Percentiles rank a stretch among this genome's conserved stretches.
phyloP scores from a whole-genome alignment of 1,284 basidiomycete genomes.

The Schizophyllum amplum region DNA sequence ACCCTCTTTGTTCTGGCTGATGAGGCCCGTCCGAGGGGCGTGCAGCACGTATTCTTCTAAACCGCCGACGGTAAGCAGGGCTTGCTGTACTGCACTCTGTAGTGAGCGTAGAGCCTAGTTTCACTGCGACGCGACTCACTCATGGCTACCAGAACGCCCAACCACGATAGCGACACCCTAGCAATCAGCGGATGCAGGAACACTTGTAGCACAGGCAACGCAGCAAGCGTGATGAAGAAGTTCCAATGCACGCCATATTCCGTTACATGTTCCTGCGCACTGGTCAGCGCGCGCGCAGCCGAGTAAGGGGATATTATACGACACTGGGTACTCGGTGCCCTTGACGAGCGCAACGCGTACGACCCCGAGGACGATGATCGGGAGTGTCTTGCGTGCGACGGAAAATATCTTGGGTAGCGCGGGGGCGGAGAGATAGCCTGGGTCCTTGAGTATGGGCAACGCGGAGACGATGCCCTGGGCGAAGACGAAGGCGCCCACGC shows the following conservation, averaged over 20 bases:
- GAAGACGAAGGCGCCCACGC: conserved; percentile 95
- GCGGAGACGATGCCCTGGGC: conserved; percentile 88
- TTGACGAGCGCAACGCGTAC: conserved; percentile 85
- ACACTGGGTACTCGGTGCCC: conserved; percentile 87
- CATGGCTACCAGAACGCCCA: conserved; percentile 59
- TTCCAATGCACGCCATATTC: conserved; percentile 99
- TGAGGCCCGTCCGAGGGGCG: conserved; percentile 49
- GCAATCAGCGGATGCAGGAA: conserved; percentile 58
- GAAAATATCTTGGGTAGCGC: conserved; percentile 41
- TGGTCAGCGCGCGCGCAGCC: not conserved
- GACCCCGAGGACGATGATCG: conserved; percentile 70
- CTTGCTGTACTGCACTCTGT: conserved; percentile 54
- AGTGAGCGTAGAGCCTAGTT: not conserved
- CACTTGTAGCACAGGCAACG: conserved; percentile 74
- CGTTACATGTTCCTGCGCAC: conserved; percentile 79
- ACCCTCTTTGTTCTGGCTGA: conserved; percentile 92
- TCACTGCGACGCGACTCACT: conserved; percentile 33
- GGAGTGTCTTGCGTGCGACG: conserved; percentile 51
- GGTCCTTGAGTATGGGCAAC: conserved; percentile 62
- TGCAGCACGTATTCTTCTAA: conserved; percentile 62
- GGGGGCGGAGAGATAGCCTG: conserved; percentile 40
- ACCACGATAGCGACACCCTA: conserved; percentile 47
- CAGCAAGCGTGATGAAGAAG: conserved; percentile 91
- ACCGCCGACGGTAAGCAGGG: conserved; percentile 44
- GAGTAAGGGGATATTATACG: conserved; percentile 19